phyloP scores from a whole-genome alignment of 495 filamentous ascomycete species.

The Articulospora tetracladia region DNA sequence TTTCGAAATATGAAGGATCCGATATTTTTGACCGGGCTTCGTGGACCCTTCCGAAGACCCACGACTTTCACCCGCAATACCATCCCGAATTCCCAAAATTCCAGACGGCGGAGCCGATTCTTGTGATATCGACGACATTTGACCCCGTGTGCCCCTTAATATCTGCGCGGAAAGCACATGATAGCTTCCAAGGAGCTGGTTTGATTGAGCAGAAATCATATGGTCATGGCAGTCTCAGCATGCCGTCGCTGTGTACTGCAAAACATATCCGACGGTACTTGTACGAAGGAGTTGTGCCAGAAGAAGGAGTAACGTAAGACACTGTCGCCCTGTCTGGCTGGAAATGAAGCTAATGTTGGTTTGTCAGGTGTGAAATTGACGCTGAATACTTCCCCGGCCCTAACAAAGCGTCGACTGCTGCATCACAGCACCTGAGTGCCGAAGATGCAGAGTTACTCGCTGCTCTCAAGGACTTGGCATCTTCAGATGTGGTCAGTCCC shows the following conservation, averaged over 20 bases:
- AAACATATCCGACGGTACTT: conserved; percentile 34
- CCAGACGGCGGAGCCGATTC: conserved; percentile 35
- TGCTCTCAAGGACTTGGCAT: background rate
- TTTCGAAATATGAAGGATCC: conserved; percentile 15
- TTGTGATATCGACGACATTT: conserved; percentile 39
- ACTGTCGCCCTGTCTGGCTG: background rate
- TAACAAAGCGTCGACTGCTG: background rate
- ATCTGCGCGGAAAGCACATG: conserved; percentile 34
- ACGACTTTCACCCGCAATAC: conserved; percentile 27
- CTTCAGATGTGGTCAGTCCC: no score
- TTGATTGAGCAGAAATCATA: conserved; percentile 41
- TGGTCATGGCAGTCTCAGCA: conserved; percentile 39
- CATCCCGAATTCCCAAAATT: conserved; percentile 26
- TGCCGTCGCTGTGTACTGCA: conserved; percentile 35
- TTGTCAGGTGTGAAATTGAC: conserved; percentile 2
- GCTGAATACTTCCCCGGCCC: conserved; percentile 3
- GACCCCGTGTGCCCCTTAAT: conserved; percentile 42
- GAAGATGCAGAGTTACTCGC: conserved; percentile 4
- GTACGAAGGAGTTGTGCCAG: conserved; percentile 35
- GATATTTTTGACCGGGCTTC: conserved; percentile 33
- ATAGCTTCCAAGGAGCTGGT: conserved; percentile 34
- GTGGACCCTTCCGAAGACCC: conserved; percentile 36
- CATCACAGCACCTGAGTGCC: background rate
- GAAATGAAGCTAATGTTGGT: background rate
- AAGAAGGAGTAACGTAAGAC: conserved; percentile 30